Conservation (phyloP, 768 basidiomycete species). For the Lactifluus rugatus region DNA sequence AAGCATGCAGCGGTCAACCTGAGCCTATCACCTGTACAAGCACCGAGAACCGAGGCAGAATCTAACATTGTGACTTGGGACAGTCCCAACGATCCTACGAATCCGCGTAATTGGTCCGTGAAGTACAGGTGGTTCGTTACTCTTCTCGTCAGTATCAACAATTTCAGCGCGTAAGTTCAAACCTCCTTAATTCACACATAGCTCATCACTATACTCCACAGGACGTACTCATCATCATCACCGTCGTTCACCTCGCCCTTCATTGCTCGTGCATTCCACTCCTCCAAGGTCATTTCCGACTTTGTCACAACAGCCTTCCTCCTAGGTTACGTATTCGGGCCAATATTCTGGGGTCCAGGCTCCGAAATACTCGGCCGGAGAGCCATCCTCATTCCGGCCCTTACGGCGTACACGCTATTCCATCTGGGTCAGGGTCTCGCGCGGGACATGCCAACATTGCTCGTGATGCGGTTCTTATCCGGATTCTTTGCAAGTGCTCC, state of each 20-base stretch:
- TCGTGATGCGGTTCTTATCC: slow-evolving; percentile 21
- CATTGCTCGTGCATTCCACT: background rate
- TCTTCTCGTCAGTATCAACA: background rate
- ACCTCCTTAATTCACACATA: background rate
- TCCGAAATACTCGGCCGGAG: slow-evolving; percentile 18
- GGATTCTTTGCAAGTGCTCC: slow-evolving; percentile 22
- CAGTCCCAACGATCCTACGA: slow-evolving; percentile 2
- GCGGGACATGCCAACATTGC: slow-evolving; percentile 11
- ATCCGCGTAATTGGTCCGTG: slow-evolving; percentile 14
- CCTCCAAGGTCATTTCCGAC: slow-evolving; percentile 1
- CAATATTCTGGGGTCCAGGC: slow-evolving; percentile 19
- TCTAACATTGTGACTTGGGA: slow-evolving; percentile 10
- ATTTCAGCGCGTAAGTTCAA: background rate
- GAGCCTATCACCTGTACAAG: background rate
- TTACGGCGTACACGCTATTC: slow-evolving; percentile 9
- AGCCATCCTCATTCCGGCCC: slow-evolving; percentile 7
- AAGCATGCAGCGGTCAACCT: background rate
- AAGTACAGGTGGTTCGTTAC: slow-evolving; percentile 9
- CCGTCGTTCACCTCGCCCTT: background rate
- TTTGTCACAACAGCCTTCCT: slow-evolving; percentile 12
- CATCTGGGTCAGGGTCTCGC: slow-evolving; percentile 11
- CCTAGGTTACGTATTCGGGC: slow-evolving; percentile 8
- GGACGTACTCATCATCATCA: slow-evolving; percentile 13
- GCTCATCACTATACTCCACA: background rate
- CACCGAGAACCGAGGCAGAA: background rate